A percentile compares a stretch with the other conserved stretches of the same genome.
Evolutionary conservation across 208 protist species (phyloP).

Genomic region (Trypanosoma platydactyli): DNA sequence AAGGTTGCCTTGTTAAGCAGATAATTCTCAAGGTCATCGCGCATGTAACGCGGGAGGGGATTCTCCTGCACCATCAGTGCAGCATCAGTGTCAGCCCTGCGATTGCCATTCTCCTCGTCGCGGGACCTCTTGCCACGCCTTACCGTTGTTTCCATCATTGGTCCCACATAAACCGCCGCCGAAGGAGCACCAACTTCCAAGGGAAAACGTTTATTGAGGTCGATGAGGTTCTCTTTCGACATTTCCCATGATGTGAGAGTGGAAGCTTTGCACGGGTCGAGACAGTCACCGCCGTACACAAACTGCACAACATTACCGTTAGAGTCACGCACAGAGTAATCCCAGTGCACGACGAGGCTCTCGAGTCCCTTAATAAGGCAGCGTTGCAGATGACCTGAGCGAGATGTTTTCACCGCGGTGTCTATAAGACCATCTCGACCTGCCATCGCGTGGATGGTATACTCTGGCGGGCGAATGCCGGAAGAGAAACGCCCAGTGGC

Average conservation of each 20-base stretch:
- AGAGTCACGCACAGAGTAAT: slow-evolving; percentile 94
- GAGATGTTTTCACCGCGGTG: slow-evolving; percentile 99
- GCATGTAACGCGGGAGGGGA: slow-evolving; percentile 56
- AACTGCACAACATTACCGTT: slow-evolving; percentile 97
- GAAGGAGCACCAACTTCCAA: slow-evolving; percentile 33
- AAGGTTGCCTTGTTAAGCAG: slow-evolving; percentile 62
- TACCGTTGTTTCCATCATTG: slow-evolving; percentile 2
- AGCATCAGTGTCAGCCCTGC: slow-evolving; percentile 5
- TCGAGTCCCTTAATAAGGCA: slow-evolving; percentile 98
- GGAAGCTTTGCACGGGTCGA: slow-evolving; percentile 94
- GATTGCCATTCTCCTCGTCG: slow-evolving; percentile 17
- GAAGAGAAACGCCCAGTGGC: slow-evolving; percentile 97
- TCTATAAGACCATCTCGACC: slow-evolving; percentile 99
- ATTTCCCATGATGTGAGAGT: slow-evolving; percentile 94
- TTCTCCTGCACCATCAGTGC: slow-evolving; percentile 37
- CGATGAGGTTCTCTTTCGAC: slow-evolving; percentile 78
- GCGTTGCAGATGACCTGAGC: slow-evolving; percentile 98
- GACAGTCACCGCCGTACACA: slow-evolving; percentile 98
- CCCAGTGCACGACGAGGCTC: slow-evolving; percentile 93
- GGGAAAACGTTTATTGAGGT: slow-evolving; percentile 61
- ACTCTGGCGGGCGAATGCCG: slow-evolving; percentile 98
- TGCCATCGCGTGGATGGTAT: slow-evolving; percentile 99
- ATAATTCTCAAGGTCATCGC: slow-evolving; percentile 44
- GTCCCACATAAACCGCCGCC: background rate
- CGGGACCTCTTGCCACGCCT: slow-evolving; percentile 21